Conservation (phyloP, 1,284 basidiomycete genomes). For the Rhizoctonia solani region DNA sequence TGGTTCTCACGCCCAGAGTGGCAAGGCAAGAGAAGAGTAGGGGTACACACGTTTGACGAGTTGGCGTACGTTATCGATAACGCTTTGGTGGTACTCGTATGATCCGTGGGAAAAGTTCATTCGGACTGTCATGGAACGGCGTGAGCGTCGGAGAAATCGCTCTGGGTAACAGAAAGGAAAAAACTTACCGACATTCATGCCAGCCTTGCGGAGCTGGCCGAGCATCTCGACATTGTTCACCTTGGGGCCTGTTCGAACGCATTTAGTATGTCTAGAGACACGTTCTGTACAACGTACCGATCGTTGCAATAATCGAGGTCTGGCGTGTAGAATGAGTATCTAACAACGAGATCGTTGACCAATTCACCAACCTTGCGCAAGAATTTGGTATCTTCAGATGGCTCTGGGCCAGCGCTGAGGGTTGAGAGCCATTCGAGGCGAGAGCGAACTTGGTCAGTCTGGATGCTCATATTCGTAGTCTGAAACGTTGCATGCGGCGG, state of each 20-base stretch:
- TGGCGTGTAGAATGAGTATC: constrained; percentile 45
- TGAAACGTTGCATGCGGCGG: background rate
- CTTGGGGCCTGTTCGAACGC: constrained; percentile 76
- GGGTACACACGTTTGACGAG: constrained; percentile 65
- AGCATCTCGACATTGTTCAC: constrained; percentile 88
- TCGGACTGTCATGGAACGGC: constrained; percentile 69
- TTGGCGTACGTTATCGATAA: constrained; percentile 93
- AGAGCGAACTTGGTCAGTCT: constrained; percentile 49
- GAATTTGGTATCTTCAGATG: constrained; percentile 78
- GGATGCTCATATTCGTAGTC: constrained; percentile 12
- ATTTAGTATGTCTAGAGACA: background rate
- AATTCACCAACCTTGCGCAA: constrained; percentile 75
- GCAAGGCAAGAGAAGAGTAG: background rate
- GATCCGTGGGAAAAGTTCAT: constrained; percentile 99
- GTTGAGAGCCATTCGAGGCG: constrained; percentile 91
- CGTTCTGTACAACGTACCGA: constrained; percentile 59
- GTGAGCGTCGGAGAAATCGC: background rate
- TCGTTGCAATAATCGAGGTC: constrained; percentile 97
- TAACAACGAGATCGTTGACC: background rate
- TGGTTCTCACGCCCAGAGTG: constrained; percentile 7
- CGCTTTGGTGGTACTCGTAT: constrained; percentile 96
- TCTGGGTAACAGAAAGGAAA: background rate
- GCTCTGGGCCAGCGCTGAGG: constrained; percentile 72
- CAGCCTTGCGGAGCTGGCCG: constrained; percentile 77
- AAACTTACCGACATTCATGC: constrained; percentile 90